These are phyloP conservation scores for Metschnikowia cubensis DNA, from an alignment of 805 yeast genomes.

Conservation along the genomic window DNA sequence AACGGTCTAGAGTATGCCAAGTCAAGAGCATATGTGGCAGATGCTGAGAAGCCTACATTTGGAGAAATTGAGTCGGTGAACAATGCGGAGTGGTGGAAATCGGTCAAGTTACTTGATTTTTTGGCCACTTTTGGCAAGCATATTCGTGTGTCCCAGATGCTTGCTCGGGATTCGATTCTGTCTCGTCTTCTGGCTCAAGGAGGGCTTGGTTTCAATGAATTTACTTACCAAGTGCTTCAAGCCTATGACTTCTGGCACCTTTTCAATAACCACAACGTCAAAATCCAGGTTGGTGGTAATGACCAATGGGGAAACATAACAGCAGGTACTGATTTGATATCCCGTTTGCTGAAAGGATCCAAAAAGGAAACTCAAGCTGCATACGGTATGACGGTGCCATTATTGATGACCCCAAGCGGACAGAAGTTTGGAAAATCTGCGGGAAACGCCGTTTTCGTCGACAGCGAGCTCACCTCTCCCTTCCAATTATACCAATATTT, in stretches of 20 bases:
- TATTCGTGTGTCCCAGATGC: slow-evolving; percentile 81
- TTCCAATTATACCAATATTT: slow-evolving; percentile 84
- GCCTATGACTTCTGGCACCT: slow-evolving; percentile 91
- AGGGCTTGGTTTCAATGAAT: slow-evolving; percentile 92
- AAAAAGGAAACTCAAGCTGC: slow-evolving; percentile 4
- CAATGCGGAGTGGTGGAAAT: slow-evolving; percentile 84
- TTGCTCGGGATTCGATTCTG: slow-evolving; percentile 83
- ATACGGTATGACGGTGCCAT: slow-evolving; percentile 84
- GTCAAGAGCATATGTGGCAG: slow-evolving; percentile 38
- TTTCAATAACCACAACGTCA: slow-evolving; percentile 53
- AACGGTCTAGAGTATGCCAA: slow-evolving; percentile 62
- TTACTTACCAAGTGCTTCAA: slow-evolving; percentile 87
- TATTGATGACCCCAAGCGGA: slow-evolving; percentile 83
- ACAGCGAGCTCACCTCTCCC: slow-evolving; percentile 67
- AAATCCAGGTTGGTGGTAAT: slow-evolving; percentile 88
- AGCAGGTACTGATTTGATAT: slow-evolving; percentile 87
- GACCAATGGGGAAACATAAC: slow-evolving; percentile 99
- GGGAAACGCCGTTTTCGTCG: slow-evolving; percentile 92
- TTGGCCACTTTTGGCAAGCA: slow-evolving; percentile 70
- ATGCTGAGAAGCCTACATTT: slow-evolving; percentile 11
- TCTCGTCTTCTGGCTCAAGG: slow-evolving; percentile 61
- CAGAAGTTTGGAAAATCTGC: slow-evolving; percentile 96
- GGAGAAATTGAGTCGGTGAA: slow-evolving; percentile 50
- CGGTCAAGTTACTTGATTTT: slow-evolving; percentile 71
- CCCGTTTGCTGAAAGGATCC: slow-evolving; percentile 42